Base-by-base conservation (phyloP, 2,329 filamentous ascomycete species). In the Daldinia sp. region DNA sequence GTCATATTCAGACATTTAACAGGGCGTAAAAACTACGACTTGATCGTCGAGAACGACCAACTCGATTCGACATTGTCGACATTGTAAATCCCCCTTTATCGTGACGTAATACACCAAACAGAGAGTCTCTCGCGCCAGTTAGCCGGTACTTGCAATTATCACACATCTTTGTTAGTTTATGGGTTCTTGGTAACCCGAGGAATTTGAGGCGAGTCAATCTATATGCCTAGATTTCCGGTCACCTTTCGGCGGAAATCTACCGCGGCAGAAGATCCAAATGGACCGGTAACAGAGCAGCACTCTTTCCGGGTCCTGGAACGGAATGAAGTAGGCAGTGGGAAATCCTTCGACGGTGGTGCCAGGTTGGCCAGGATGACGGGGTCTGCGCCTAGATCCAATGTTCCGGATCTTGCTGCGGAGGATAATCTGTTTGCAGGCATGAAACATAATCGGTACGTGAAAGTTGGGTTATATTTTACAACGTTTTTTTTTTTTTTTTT, bases 151-250 rank as follows among this genome's bases (percentile, higher is more conserved):
- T 61, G 57, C 64, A 61, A 53, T 42, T 57, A 20, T 60, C 26
- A 41, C 20, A 23, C 6, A 62, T 28, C 41, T 48, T 50, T 18
- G 48, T 57, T 66, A 53, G 67, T 76, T 73, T 73, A 75, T 76
- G 74, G 75, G 75, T 69, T 73, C 70, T 30, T 69, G 55, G 57
- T 73, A 66, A 73, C 66, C 57, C 33, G 41, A 62, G 67, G 61
- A 61, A 59, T 58, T 56, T 60, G n/a, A 70, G 68, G 68, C 58
- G 72, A 76, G 69, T 74, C 75, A 68, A 77, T 80, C 82, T 84
- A 84, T 79, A 89, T 89, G 87, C 86, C 86, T 87, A 88, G 85
- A 81, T 89, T 89, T 79, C 85, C 86, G 69, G 85, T 86, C 77
- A 81, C 84, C 70, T 89, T 89, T 71, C 83, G 85, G 85, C 87